Evolutionary conservation across 2,329 filamentous ascomycete genomes (phyloP), one percentile per base, ranked within the genome.

Genomic region (Cladosporium cucumerinum): DNA sequence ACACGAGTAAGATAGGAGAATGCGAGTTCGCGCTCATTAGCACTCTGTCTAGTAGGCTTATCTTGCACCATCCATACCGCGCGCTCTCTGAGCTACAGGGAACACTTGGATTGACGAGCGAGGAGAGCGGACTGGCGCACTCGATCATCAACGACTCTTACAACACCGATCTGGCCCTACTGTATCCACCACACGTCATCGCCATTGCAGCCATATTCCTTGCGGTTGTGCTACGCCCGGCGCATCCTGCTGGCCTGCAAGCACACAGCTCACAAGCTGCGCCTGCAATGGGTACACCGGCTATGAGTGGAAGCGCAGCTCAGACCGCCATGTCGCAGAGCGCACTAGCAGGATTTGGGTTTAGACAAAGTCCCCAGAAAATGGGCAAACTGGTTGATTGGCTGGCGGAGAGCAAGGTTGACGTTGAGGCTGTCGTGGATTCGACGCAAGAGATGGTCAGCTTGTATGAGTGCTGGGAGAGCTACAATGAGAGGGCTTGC

Each of bases 11-110:
- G 73, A 85, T 97, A 46, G 93, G 93, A 72, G 93, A 97, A 81
- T 96, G 92, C 84, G 93, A 97, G 76, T 97, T 97, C 79, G 91
- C 87, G 65, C 83, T 97, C 64, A 97, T 97, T 72, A 93, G 91
- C 28, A 93, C 96, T 74, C 90, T 97, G 86, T 90, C 87, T 77
- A 93, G 91, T 5, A 91, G 96, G 71, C 85, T 97, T 70, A 96
- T 97, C 74, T 82, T 96, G 21, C 91, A 96, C 77, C 92, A 97
- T 74, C 93, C 93, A 0, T 97, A 97, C 78, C 90, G 92, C 62
- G 92, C 89, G 48, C 82, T 97, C 32, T 85, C 85, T 5, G 87
- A 88, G 51, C 82, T 96, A 51, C 88, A 91, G 69, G 80, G 82
- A 61, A 86, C 90, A 65, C 85, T 97, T 65, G 81, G 82, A 55